phyloP scores from a whole-genome alignment of 2,329 filamentous ascomycete genomes.

The Hypoxylon sp. region DNA sequence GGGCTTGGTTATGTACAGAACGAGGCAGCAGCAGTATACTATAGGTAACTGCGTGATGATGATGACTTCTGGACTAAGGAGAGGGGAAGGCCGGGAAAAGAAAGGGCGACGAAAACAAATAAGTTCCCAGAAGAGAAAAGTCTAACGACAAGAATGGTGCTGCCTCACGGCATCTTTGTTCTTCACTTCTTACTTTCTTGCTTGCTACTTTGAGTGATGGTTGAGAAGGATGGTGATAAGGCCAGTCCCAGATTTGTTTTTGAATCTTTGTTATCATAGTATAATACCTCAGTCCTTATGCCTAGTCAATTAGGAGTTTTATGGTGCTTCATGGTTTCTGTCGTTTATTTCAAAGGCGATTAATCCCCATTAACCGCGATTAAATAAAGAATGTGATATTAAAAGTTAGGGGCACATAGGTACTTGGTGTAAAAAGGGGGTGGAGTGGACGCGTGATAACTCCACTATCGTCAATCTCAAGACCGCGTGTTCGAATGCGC shows the following conservation, averaged over 20 bases:
- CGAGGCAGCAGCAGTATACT: constrained; percentile 20
- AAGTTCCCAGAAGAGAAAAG: constrained; percentile 35
- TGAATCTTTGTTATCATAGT: constrained; percentile 36
- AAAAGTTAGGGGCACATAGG: not conserved
- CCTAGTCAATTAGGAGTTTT: constrained; percentile 37
- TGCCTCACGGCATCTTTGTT: constrained; percentile 57
- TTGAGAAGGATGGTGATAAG: constrained; percentile 24
- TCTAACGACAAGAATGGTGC: constrained; percentile 50
- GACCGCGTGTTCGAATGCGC: constrained; percentile 28
- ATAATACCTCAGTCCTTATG: constrained; percentile 30
- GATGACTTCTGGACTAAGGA: constrained; percentile 16
- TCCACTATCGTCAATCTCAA: constrained; percentile 6
- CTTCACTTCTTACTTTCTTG: constrained; percentile 43
- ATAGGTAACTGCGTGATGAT: constrained; percentile 26
- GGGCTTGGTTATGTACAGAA: constrained; percentile 30
- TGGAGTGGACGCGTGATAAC: not conserved
- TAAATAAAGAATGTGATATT: not conserved
- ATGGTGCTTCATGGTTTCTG: constrained; percentile 7
- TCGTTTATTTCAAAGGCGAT: not conserved
- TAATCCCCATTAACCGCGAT: not conserved
- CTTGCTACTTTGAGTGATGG: constrained; percentile 36
- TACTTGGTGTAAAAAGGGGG: not conserved
- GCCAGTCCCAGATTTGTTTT: constrained; percentile 36
- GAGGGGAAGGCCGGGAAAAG: constrained; percentile 18
- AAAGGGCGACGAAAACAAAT: constrained; percentile 19